Conservation (phyloP, 148 eudicot species). For the Bassia scoparia region DNA sequence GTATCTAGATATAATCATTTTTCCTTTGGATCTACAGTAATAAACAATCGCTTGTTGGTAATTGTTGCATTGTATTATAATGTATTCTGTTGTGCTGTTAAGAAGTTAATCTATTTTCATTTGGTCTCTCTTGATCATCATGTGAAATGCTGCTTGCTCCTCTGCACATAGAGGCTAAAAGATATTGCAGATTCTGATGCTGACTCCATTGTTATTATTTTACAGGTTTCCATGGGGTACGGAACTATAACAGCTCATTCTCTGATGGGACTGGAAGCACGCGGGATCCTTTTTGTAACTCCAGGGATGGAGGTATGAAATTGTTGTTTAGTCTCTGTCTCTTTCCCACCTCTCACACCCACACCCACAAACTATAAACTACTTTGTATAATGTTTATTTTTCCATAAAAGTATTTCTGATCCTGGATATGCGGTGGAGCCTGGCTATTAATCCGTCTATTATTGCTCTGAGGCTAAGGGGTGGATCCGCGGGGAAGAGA, state of each 20-base stretch:
- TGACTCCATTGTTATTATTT: slow-evolving; percentile 16
- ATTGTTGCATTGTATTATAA: not conserved
- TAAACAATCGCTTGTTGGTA: not conserved
- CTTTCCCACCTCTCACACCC: not conserved
- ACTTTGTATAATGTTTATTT: too few relatives aligned
- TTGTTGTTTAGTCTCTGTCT: not conserved
- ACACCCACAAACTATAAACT: too few relatives aligned
- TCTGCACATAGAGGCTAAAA: not conserved
- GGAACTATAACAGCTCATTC: slow-evolving; percentile 84
- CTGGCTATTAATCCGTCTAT: too few relatives aligned
- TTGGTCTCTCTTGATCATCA: too few relatives aligned
- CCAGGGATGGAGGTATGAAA: slow-evolving; percentile 85
- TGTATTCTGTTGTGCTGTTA: not conserved
- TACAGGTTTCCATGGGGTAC: slow-evolving; percentile 86
- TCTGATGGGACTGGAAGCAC: slow-evolving; percentile 87
- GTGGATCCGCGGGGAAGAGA: too few relatives aligned
- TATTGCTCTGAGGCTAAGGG: too few relatives aligned
- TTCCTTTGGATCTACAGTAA: not conserved
- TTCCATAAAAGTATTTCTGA: too few relatives aligned
- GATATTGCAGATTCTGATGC: not conserved
- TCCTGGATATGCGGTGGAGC: too few relatives aligned
- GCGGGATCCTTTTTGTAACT: slow-evolving; percentile 82
- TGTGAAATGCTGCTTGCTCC: not conserved
- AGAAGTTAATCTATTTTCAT: not conserved
- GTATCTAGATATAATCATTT: not conserved